Base-by-base conservation (phyloP, 2,329 filamentous ascomycete species). In the Colletotrichum sp. region DNA sequence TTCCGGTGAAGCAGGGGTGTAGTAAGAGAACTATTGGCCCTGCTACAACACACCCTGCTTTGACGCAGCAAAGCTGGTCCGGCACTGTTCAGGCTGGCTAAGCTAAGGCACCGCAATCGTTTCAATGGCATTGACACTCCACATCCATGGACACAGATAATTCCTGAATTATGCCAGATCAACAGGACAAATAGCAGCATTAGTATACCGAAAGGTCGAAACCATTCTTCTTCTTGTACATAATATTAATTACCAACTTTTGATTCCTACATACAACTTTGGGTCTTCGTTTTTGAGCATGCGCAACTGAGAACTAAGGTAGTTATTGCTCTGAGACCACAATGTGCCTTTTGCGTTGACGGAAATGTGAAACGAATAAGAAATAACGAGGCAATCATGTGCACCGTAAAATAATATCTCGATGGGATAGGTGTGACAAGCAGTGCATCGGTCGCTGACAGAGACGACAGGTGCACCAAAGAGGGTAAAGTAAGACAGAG, bases 281-380 rank as follows among this genome's bases (percentile, higher is more conserved):
- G 3, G 19, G 1, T n/a, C 3, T 4, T n/a, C 9, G 19, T n/a
- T n/a, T 3, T 2, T 44, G 5, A n/a, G 5, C 15, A 19, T 44
- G 8, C 16, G 16, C 19, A 44, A 44, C 36, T 3, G 16, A n/a
- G 16, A 44, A n/a, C 36, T 44, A 6, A 11, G 16, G 8, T 44
- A 39, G 2, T 19, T 11, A 3, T 19, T 44, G 8, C 39, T 44
- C 39, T 2, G 19, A 11, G 0, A 44, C 5, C 39, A 1, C 19
- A 44, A n/a, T n/a, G 0, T n/a, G 19, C 5, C 8, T 6, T 44
- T 1, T 12, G 3, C 1, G 12, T 11, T 0, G 39, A 44, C 6
- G 0, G 5, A 44, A n/a, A 3, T 6, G 39, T 44, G 19, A n/a
- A n/a, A 6, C 11, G 0, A 11, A 44, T 0, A 11, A 6, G 9